phyloP scores from a whole-genome alignment of 352 stramenopile species.

The Achlya hypogyna region DNA sequence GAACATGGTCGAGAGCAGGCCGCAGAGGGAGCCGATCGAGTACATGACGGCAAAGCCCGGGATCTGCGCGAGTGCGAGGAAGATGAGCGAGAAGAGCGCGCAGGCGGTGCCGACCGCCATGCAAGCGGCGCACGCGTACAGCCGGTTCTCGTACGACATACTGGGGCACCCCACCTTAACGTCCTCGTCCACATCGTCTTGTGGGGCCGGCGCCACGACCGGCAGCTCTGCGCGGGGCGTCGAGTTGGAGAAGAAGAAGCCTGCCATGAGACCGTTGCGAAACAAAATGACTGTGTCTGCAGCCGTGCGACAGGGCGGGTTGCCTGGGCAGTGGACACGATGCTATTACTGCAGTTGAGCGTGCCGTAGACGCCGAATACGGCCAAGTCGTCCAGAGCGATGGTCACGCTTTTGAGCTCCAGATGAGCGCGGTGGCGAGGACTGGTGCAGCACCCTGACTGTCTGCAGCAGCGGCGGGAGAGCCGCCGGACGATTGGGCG shows the following conservation, averaged over 20 bases:
- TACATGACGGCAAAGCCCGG: conserved; percentile 33
- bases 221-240: background rate
- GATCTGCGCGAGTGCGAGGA: conserved; percentile 24
- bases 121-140: background rate
- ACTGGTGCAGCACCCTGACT: no score
- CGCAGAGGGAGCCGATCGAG: conserved; percentile 44
- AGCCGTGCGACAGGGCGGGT: background rate
- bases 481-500: no score
- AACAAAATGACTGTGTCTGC: no score
- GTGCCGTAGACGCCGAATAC: no score
- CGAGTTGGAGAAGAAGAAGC: background rate
- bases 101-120: background rate
- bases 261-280: background rate
- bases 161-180: background rate
- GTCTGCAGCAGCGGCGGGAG: no score
- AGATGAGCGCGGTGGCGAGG: no score
- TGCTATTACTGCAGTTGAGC: no score
- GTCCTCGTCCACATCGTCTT: background rate
- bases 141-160: conserved; percentile 4
- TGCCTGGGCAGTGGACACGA: background rate
- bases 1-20: conserved; percentile 37
- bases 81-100: background rate
- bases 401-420: no score
- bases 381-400: no score
- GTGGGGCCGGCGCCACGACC: background rate